Evolutionary conservation across 2,329 filamentous ascomycete species (phyloP).

Genomic region (Trichophyton benhamiae): DNA sequence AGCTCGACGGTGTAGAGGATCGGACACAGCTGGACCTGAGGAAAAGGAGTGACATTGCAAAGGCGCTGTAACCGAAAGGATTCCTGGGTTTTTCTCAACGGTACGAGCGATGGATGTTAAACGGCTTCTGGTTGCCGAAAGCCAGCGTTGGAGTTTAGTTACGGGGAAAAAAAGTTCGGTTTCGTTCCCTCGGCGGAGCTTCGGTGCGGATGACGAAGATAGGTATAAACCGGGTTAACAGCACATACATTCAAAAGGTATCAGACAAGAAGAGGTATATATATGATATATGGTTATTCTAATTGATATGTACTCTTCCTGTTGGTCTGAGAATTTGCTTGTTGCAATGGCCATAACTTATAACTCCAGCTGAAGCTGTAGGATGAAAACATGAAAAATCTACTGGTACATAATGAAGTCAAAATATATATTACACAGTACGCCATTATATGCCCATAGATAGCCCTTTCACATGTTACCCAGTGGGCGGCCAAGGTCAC

Average conservation of each 20-base stretch:
- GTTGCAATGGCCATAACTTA: too few relatives aligned
- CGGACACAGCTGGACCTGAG: slow-evolving; percentile 29
- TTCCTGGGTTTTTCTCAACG: background rate
- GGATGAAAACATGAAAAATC: background rate
- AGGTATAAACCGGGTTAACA: too few relatives aligned
- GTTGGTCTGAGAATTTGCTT: too few relatives aligned
- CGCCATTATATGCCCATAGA: slow-evolving; percentile 18
- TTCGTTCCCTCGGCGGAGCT: background rate
- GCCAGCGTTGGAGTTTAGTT: background rate
- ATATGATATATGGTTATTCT: too few relatives aligned
- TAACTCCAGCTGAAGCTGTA: background rate
- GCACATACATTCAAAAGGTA: too few relatives aligned
- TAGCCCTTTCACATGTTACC: background rate
- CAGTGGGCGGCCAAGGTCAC: slow-evolving; percentile 27
- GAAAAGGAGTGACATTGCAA: slow-evolving; percentile 29
- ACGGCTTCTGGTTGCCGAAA: background rate
- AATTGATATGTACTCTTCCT: too few relatives aligned
- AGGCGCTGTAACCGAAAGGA: background rate
- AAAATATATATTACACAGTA: slow-evolving; percentile 15
- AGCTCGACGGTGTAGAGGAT: slow-evolving; percentile 33
- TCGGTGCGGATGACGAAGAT: background rate
- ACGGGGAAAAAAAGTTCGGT: background rate
- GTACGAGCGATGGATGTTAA: background rate
- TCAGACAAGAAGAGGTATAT: too few relatives aligned
- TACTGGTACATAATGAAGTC: slow-evolving; percentile 1